A percentile compares a stretch with the other conserved stretches of the same genome.
These are phyloP conservation scores for Wickerhamomyces canadensis DNA, from an alignment of 805 yeast genomes.

Conservation along the genomic window DNA sequence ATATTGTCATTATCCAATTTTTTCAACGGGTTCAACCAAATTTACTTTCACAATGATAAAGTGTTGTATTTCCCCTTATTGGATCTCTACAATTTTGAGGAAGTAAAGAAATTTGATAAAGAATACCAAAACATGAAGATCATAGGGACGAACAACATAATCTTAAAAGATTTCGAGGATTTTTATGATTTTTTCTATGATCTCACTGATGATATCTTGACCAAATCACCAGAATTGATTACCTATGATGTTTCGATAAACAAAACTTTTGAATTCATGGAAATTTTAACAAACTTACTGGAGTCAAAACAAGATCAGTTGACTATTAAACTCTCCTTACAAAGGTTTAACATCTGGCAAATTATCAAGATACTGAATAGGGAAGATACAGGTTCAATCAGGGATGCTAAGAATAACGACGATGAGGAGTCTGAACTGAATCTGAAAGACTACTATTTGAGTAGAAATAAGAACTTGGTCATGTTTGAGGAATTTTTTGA, in stretches of 20 bases:
- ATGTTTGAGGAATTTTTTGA: slow-evolving; percentile 30
- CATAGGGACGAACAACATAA: slow-evolving; percentile 66
- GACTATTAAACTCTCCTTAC: slow-evolving; percentile 23
- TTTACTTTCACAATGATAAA: slow-evolving; percentile 36
- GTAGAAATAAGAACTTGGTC: slow-evolving; percentile 26
- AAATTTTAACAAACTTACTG: slow-evolving; percentile 7
- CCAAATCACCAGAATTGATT: slow-evolving; percentile 4
- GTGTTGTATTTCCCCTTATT: slow-evolving; percentile 49
- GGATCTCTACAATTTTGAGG: slow-evolving; percentile 54
- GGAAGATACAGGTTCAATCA: slow-evolving; percentile 1
- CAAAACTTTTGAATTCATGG: slow-evolving; percentile 19
- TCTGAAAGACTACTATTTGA: slow-evolving; percentile 27
- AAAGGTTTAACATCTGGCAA: slow-evolving; percentile 27
- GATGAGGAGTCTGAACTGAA: slow-evolving; percentile 17
- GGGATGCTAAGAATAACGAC: not conserved
- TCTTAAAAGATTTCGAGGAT: slow-evolving; percentile 47
- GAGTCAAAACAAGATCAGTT: slow-evolving; percentile 24
- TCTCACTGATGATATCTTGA: slow-evolving; percentile 43
- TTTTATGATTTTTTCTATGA: slow-evolving; percentile 62
- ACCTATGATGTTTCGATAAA: slow-evolving; percentile 14
- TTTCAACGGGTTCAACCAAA: slow-evolving; percentile 35
- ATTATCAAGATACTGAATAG: slow-evolving; percentile 24
- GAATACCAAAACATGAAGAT: slow-evolving; percentile 29
- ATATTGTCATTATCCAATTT: slow-evolving; percentile 34
- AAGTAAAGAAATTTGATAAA: slow-evolving; percentile 26